A percentile compares a stretch with the other conserved stretches of the same genome.
These are phyloP conservation scores for Colletotrichum melonis DNA, from an alignment of 2,329 filamentous ascomycete genomes.

Conservation along the genomic window DNA sequence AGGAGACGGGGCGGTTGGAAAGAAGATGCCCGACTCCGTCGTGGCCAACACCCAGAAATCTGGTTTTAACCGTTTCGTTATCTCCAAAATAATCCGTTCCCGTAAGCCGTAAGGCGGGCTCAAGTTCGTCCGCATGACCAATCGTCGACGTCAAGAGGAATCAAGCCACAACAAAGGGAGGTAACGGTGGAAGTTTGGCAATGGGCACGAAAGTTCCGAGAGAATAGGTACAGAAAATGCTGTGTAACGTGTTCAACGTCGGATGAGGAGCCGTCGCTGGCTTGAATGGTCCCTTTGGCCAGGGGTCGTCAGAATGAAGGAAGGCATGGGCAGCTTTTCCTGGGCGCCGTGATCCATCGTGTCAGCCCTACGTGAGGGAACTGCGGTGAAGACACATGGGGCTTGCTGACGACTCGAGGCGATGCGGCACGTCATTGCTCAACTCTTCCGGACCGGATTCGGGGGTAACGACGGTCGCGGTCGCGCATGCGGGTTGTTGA, in stretches of 20 bases:
- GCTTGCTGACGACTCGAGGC: background rate
- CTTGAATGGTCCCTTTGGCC: background rate
- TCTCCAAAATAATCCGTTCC: background rate
- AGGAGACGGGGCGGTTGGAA: background rate
- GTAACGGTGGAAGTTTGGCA: background rate
- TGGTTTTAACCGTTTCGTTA: background rate
- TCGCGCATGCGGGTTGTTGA: background rate
- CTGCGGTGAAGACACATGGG: background rate
- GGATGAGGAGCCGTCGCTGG: background rate
- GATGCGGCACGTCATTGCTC: background rate
- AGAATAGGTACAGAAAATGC: background rate
- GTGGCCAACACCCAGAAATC: background rate
- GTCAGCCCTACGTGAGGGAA: constrained; percentile 27
- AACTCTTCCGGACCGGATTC: background rate
- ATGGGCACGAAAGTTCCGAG: background rate
- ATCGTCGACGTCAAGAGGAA: background rate
- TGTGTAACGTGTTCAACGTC: constrained; percentile 30
- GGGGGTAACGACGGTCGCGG: background rate
- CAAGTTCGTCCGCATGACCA: background rate
- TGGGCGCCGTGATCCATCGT: background rate
- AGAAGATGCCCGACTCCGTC: background rate
- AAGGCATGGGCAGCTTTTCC: constrained; percentile 6
- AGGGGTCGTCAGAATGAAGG: background rate
- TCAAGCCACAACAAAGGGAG: background rate
- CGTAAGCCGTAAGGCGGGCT: background rate